Base-by-base conservation (phyloP, 2,329 filamentous ascomycete genomes). In the Botrytis paeoniae region DNA sequence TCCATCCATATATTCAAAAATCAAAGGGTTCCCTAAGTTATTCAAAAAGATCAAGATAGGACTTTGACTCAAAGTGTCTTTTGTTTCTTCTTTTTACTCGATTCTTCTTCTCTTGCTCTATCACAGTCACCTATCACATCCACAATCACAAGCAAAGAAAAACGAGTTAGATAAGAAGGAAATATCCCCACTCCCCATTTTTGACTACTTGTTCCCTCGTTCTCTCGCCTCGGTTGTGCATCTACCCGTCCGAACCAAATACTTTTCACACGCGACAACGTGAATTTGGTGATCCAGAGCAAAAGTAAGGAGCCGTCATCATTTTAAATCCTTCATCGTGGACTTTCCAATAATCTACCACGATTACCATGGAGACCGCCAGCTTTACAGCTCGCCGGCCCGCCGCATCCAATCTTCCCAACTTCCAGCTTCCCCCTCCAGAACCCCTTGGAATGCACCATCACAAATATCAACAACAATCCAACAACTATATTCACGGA, bases 311-410 rank as follows among this genome's bases (percentile, higher is more conserved):
- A 59, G 48, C 14, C 25, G 3, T 51, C 25, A 43, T 39, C 8
- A 63, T 73, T 66, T 60, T 3, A n/a, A 72, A 73, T 57, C 51
- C 73, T 59, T 64, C 76, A 73, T 39, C 75, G 74, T 78, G 74
- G 76, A 76, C 75, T 77, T 77, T 74, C 69, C 76, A 84, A 74
- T 62, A 62, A 63, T 75, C 71, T 72, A 76, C 66, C 75, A 78
- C 72, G 72, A 64, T 39, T 32, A 77, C 84, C 81, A 86, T 91
- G 84, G 86, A 86, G 82, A 84, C 86, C 79, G 86, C 88, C 78
- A 92, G 91, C 84, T 90, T 94, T 81, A 89, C 90, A 77, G 87
- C 90, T 81, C 88, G 92, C 79, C 89, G 92, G 82, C 88, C 90
- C 80, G 91, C 91, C 79, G 89, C 91, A 75, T 89, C 88, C 73